Evolutionary conservation across 2,329 filamentous ascomycete genomes (phyloP), one percentile per base, ranked within the genome.

Genomic region (Trichoderma sp.): DNA sequence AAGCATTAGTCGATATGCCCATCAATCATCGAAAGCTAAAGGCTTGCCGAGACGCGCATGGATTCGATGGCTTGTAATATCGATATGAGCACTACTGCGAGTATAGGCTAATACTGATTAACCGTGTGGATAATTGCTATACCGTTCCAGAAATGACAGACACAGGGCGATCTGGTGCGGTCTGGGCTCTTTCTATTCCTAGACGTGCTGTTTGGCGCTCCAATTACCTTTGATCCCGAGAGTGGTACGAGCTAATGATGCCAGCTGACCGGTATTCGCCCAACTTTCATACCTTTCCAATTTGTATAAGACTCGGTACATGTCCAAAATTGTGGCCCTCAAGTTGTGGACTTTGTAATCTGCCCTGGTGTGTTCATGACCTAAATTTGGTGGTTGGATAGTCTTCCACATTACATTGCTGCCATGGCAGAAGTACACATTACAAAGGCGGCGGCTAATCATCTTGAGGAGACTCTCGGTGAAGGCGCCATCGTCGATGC

Each of bases 401-500:
- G 4, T 3, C 5, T 11, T 24, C n/a, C 12, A 31, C 8, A 27
- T 3, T 21, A 31, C 24, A 3, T 18, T 45, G n/a, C 33, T 9
- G 35, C 62, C 21, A 74, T 74, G 71, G 71, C 50, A 16, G 71
- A 74, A 59, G 14, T 38, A 45, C 41, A 67, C 31, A 41, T 74
- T 18, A 74, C 71, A 31, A 74, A 74, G 63, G 45, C 27, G 9
- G 71, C 71, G 12, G 71, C 71, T 8, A 60, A 18, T 16, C 71
- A 74, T 16, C 45, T 74, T 11, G 71, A 74, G 45, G 63, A 74
- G 18, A 67, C 63, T 8, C 63, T 74, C 8, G 71, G 71, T 53
- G 71, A 74, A 50, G 71, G 71, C 12, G 71, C 71, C 7, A 67
- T 67, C 50, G 56, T 74, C 50, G 71, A 74, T 14, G 71, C 71